Percentiles rank a stretch among this genome's conserved stretches.
phyloP scores from a whole-genome alignment of 192 early-diverging fungal genomes.

The Coemansia nantahalensis region DNA sequence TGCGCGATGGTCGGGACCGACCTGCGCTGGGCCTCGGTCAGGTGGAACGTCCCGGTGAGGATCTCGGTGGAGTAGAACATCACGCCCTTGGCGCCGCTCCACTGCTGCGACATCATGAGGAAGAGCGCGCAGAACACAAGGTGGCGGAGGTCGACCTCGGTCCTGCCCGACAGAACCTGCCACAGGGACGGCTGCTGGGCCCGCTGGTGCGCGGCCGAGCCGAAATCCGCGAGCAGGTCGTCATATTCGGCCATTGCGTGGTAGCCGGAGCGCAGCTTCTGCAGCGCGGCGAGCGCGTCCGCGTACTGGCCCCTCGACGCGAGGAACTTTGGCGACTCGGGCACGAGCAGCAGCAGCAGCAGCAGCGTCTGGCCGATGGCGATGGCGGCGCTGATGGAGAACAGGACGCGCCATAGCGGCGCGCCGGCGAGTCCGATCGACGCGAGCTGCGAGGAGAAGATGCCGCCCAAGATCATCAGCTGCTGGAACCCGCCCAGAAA shows the following conservation, averaged over 20 bases:
- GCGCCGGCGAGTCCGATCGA: slow-evolving; percentile 62
- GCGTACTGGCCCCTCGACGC: slow-evolving; percentile 57
- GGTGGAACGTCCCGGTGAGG: slow-evolving; percentile 57
- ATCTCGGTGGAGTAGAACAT: slow-evolving; percentile 83
- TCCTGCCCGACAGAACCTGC: slow-evolving; percentile 46
- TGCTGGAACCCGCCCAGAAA: slow-evolving; percentile 81
- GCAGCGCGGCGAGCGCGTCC: slow-evolving; percentile 54
- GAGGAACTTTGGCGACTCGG: slow-evolving; percentile 74
- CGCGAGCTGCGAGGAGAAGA: slow-evolving; percentile 70
- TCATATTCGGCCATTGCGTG: slow-evolving; percentile 58
- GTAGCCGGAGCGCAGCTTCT: slow-evolving; percentile 52
- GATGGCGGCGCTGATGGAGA: slow-evolving; percentile 59
- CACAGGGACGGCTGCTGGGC: slow-evolving; percentile 31
- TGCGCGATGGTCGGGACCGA: slow-evolving; percentile 58
- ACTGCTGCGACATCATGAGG: slow-evolving; percentile 80
- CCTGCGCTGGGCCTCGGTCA: slow-evolving; percentile 32
- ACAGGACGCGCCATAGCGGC: slow-evolving; percentile 70
- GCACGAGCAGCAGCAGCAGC: slow-evolving; percentile 59
- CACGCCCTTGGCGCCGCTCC: slow-evolving; percentile 88
- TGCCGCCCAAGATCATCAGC: slow-evolving; percentile 76
- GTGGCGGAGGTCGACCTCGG: slow-evolving; percentile 55
- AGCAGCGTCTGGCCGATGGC: slow-evolving; percentile 64
- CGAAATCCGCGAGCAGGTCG: slow-evolving; percentile 54
- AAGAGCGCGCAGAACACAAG: slow-evolving; percentile 65
- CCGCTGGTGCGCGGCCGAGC: slow-evolving; percentile 13